Evolutionary conservation across 169 alveolate genomes (phyloP).

Genomic region (Neospora caninum): DNA sequence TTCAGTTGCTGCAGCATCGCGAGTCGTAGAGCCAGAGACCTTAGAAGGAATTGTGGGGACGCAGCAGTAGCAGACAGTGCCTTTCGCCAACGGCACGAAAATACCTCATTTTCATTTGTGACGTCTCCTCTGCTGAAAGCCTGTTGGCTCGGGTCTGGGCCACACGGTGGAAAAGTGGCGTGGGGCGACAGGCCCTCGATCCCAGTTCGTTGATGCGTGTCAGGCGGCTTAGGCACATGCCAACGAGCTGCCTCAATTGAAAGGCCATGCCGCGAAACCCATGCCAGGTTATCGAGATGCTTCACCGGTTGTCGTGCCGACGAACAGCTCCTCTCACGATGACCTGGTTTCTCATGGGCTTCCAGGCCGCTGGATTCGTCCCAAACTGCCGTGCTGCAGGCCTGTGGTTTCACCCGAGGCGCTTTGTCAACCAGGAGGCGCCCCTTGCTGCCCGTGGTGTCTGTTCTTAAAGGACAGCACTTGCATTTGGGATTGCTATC

Average conservation of each 20-base stretch:
- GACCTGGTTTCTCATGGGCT: neutral
- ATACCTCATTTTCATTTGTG: neutral
- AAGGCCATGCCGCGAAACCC: neutral
- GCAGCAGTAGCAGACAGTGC: neutral
- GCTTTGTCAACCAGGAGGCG: no score
- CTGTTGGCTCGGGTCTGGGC: neutral
- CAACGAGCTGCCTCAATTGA: neutral
- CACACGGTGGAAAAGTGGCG: neutral
- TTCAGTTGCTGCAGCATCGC: neutral
- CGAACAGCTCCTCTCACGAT: neutral
- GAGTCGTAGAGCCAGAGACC: neutral
- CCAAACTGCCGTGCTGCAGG: no score
- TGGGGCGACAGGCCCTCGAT: neutral
- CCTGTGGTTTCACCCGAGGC: neutral
- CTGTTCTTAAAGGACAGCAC: neutral
- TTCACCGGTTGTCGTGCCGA: neutral
- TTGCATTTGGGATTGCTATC: neutral
- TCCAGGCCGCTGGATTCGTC: no score
- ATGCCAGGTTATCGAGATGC: no score
- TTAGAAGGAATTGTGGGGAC: neutral
- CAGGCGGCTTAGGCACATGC: neutral
- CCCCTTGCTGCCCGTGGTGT: neutral
- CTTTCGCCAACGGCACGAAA: neutral
- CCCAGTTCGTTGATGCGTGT: neutral
- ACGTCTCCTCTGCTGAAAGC: neutral